Percentiles rank a stretch among this genome's conserved stretches.
phyloP scores from a whole-genome alignment of 1,139 yeast genomes.

The Zygoascus sp. region DNA sequence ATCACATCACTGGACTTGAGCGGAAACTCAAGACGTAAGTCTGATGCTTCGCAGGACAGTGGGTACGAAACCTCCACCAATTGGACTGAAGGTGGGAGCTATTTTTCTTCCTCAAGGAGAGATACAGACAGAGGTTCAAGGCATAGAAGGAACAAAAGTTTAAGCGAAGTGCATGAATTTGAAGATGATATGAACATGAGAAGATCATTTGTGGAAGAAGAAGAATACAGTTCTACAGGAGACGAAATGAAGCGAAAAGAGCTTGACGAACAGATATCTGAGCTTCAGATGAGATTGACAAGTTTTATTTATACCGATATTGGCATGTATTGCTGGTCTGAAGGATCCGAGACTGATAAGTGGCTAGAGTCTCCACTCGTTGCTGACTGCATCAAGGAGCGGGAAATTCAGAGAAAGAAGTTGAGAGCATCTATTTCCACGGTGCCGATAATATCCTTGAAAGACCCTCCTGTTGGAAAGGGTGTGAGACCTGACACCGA shows the following conservation, averaged over 20 bases:
- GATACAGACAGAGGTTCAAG: constrained; percentile 4
- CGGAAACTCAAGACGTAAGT: constrained; percentile 3
- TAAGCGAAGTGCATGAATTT: constrained; percentile 22
- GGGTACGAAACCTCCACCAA: constrained; percentile 16
- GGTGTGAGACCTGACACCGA: neutral
- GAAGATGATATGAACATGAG: constrained; percentile 4
- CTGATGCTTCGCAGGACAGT: constrained; percentile 16
- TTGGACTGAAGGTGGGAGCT: constrained; percentile 4
- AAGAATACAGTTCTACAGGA: constrained; percentile 7
- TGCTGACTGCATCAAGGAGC: constrained; percentile 18
- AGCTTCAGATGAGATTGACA: constrained; percentile 29
- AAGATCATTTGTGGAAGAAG: constrained; percentile 10
- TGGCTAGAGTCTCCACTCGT: constrained; percentile 30
- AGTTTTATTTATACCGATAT: constrained; percentile 31
- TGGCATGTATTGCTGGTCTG: constrained; percentile 29
- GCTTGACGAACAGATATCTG: constrained; percentile 26
- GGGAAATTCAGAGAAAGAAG: constrained; percentile 17
- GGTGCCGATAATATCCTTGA: constrained; percentile 20
- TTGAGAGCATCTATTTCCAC: constrained; percentile 20
- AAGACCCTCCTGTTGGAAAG: constrained; percentile 20
- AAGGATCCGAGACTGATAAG: constrained; percentile 34
- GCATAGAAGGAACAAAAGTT: constrained; percentile 28
- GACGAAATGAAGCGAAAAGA: constrained; percentile 20
- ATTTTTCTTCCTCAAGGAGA: neutral
- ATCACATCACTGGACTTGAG: constrained; percentile 23